Evolutionary conservation across 2,329 filamentous ascomycete species (phyloP), one percentile per base, ranked within the genome.

Genomic region (Chaetomium globosum): DNA sequence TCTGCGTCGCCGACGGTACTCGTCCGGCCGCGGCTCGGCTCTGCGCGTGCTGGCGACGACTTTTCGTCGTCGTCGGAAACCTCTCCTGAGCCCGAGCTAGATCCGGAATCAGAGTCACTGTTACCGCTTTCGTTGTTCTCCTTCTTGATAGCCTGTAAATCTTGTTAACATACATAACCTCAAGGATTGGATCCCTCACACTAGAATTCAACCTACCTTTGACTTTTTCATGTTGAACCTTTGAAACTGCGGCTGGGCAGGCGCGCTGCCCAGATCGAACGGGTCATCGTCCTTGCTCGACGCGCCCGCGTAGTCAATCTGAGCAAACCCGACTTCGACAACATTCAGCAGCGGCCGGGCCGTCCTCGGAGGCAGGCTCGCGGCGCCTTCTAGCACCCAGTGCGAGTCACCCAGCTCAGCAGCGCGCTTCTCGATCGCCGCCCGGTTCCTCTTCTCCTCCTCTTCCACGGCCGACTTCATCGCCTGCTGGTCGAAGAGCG

Each of bases 351-450:
- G 79, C 49, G 78, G 72, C 64, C 79, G 75, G 52, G 76, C 67
- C 62, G 68, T 65, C 28, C 75, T 72, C 61, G 61, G 67, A 69
- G 68, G 65, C 33, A 71, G 65, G 30, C 74, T 71, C 46, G 82
- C 77, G 56, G 80, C 79, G 60, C 86, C 82, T 67, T 86, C 87
- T 63, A 93, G 78, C 21, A 91, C 88, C 91, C 91, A 94, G 74
- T 88, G 87, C 21, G 89, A 89, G 75, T 93, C 91, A 60, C 88
- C 87, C 52, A 85, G 78, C 68, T 85, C 83, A 21, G 84, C 82
- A 9, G 86, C 85, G 67, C 87, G 85, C 71, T 83, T 84, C 66
- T 88, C 85, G 13, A 91, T 73, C 48, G 86, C 81, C 66, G 83
- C 81, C 73, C 86, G 82, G 9, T 86, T 83, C 71, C 87, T 89